Percentiles rank a stretch among this genome's conserved stretches.
These are phyloP conservation scores for Bremia lactucae DNA, from an alignment of 352 stramenopile species.

Conservation along the genomic window DNA sequence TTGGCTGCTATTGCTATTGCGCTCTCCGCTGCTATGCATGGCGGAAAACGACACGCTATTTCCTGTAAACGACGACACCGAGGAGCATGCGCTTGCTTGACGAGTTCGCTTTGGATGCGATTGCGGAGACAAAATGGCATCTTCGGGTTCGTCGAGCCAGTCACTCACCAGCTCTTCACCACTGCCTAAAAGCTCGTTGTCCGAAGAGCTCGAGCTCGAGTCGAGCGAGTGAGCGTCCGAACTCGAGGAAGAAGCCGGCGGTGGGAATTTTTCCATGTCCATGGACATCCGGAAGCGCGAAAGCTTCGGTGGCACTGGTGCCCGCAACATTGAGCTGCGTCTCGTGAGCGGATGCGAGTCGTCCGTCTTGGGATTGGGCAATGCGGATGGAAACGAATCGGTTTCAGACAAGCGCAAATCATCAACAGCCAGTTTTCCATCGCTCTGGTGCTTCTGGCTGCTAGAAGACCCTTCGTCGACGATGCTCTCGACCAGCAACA, in stretches of 20 bases:
- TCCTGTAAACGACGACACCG: constrained; percentile 36
- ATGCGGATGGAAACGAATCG: constrained; percentile 14
- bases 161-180: constrained; percentile 55
- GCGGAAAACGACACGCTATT: constrained; percentile 22
- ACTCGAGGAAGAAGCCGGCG: constrained; percentile 22
- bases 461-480: constrained; percentile 15
- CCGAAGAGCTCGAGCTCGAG: constrained; percentile 31
- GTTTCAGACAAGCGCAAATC: constrained; percentile 5
- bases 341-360: constrained; percentile 13
- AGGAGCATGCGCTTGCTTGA: constrained; percentile 40
- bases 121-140: constrained; percentile 45
- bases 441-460: constrained; percentile 6
- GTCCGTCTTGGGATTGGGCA: constrained; percentile 8
- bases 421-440: constrained; percentile 2
- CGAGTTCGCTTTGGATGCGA: constrained; percentile 14
- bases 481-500: constrained; percentile 7
- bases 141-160: constrained; percentile 66
- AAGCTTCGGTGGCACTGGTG: constrained; percentile 20
- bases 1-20: constrained; percentile 40
- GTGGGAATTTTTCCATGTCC: constrained; percentile 17
- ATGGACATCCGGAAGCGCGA: constrained; percentile 28
- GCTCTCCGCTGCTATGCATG: constrained; percentile 24
- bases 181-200: constrained; percentile 28
- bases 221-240: constrained; percentile 32
- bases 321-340: constrained; percentile 18